Evolutionary conservation across 495 filamentous ascomycete species (phyloP), one percentile per base, ranked within the genome.

Genomic region (Glarea lozoyensis): DNA sequence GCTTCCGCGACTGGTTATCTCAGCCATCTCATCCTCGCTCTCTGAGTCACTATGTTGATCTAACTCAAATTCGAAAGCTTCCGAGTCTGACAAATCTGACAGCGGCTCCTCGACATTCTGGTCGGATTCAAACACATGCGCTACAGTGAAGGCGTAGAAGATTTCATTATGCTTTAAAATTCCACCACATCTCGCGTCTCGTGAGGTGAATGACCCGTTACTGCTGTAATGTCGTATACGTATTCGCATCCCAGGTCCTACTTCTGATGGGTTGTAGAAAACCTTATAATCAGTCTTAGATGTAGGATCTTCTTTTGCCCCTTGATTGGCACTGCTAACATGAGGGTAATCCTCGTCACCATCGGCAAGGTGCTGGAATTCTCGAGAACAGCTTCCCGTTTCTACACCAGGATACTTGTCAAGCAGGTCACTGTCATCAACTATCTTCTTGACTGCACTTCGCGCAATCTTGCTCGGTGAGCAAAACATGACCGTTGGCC

Each of bases 401-500:
- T 15, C 12, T 11, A 45, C 16, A 5, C 22, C 34, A 4, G 32
- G 42, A 38, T 45, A 30, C 30, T 33, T 37, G 15, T 45, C 34
- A 32, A 45, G 12, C 27, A 45, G 25, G 18, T 34, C 42, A 45
- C 42, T 45, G 2, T 38, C 15, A 5, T 45, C 11, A 11, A 45
- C 20, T 12, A 22, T 30, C 24, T 45, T 16, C 22, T n/a, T 37
- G n/a, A 38, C 33, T 29, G 11, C 20, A 16, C 4, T 38, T 9
- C 33, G 33, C 5, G 20, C 12, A 3, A 37, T 24, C 34, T 25
- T 37, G 22, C 38, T 25, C 18, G 25, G 29, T 4, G 33, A 38
- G 16, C 41, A 43, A 20, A 45, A 45, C 33, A 45, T 45, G 3
- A 45, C 38, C 17, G 19, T 45, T 1, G 42, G 42, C 15, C 0